Evolutionary conservation across 202 grass and related monocot species (phyloP).

Genomic region (Bolboschoenoplectus hybrid): DNA sequence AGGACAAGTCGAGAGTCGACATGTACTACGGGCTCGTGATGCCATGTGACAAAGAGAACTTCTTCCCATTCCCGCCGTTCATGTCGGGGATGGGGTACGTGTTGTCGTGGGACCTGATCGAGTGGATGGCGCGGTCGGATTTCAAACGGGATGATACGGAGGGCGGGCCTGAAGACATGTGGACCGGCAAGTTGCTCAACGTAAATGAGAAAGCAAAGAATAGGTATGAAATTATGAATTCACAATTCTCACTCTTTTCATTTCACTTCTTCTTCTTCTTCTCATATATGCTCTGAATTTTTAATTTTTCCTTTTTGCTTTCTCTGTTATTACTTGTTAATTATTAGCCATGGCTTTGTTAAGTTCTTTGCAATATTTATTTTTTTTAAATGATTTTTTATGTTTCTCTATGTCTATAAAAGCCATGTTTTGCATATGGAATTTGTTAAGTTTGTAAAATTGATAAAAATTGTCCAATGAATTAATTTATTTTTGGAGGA

Average conservation of each 20-base stretch:
- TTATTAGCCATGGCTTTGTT: too few relatives aligned
- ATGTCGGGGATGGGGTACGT: constrained; percentile 83
- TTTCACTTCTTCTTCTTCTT: neutral
- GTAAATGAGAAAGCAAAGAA: constrained; percentile 57
- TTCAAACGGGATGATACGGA: constrained; percentile 38
- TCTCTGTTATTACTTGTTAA: neutral
- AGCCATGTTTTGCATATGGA: too few relatives aligned
- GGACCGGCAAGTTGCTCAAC: constrained; percentile 75
- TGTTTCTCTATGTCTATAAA: neutral
- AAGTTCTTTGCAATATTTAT: too few relatives aligned
- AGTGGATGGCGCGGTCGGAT: constrained; percentile 59
- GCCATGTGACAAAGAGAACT: constrained; percentile 73
- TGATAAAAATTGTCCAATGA: neutral
- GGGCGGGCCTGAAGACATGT: constrained; percentile 71
- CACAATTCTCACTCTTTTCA: neutral
- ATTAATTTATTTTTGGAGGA: neutral
- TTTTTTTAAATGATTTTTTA: neutral
- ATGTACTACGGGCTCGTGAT: constrained; percentile 67
- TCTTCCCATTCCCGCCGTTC: constrained; percentile 78
- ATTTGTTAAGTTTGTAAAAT: too few relatives aligned
- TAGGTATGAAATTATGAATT: constrained; percentile 28
- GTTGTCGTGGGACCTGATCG: constrained; percentile 76
- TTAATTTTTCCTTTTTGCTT: neutral
- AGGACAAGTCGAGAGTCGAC: constrained; percentile 45
- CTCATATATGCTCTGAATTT: neutral